Conservation (phyloP, 306 rosid genomes). For the Sechiopsis laciniata region DNA sequence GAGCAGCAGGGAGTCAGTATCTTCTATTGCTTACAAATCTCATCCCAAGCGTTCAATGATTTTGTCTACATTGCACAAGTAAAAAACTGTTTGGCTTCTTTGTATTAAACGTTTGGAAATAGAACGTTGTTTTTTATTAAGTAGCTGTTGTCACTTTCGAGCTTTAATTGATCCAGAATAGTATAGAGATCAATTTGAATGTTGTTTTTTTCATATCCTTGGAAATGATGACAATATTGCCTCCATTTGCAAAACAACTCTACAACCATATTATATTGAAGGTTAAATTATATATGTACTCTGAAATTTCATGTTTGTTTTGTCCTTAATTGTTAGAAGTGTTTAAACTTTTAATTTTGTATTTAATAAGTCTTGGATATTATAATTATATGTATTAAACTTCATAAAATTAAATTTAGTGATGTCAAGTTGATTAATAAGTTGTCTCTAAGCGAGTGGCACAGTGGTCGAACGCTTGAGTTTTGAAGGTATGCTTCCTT, state of each 20-base stretch:
- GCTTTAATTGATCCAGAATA: background rate
- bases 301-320: too few species aligned
- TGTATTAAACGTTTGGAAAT: background rate
- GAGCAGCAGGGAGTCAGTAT: constrained; percentile 9
- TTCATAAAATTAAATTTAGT: too few species aligned
- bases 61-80: constrained; percentile 12
- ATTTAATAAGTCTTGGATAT: too few species aligned
- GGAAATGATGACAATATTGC: background rate
- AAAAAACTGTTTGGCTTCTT: background rate
- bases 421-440: too few species aligned
- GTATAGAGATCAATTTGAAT: background rate
- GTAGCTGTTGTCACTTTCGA: background rate
- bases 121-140: background rate
- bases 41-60: background rate
- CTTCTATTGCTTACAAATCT: constrained; percentile 9
- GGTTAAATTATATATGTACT: background rate
- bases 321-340: too few species aligned
- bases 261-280: background rate
- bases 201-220: background rate
- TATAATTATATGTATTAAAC: too few species aligned
- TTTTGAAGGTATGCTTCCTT: too few species aligned
- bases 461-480: too few species aligned
- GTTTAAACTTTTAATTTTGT: too few species aligned
- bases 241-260: constrained; percentile 13
- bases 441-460: too few species aligned